Conservation (phyloP, 352 stramenopile genomes). For the Blastocystis sp. region DNA sequence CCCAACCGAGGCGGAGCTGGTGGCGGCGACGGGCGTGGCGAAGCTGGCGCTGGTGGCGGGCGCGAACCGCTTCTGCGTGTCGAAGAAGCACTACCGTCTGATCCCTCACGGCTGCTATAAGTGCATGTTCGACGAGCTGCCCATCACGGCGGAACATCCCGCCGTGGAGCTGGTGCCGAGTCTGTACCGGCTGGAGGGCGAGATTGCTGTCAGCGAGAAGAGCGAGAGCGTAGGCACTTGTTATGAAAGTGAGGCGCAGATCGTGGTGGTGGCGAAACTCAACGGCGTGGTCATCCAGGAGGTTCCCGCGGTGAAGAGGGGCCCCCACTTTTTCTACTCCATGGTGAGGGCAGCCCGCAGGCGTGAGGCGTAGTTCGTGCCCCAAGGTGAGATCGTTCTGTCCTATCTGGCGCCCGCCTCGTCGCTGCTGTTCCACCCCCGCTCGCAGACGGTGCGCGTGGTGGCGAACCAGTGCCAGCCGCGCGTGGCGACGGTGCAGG, state of each 20-base stretch:
- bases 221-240: neutral
- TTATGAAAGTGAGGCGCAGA: neutral
- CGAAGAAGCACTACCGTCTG: neutral
- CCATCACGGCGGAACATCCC: neutral
- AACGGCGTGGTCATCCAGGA: neutral
- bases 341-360: neutral
- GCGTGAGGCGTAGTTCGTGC: neutral
- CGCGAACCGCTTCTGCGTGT: neutral
- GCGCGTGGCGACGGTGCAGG: neutral
- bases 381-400: neutral
- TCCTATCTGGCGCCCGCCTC: neutral
- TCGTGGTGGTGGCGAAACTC: neutral
- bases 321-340: neutral
- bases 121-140: neutral
- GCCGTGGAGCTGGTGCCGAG: neutral
- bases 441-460: neutral
- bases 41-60: neutral
- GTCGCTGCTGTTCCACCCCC: slow-evolving; percentile 2
- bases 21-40: neutral
- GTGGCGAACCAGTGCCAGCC: neutral
- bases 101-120: neutral
- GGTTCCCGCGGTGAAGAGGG: neutral
- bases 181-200: neutral
- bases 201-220: neutral
- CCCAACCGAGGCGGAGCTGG: neutral